Evolutionary conservation across 768 basidiomycete genomes (phyloP).

Genomic region (Kwoniella bestiolae): DNA sequence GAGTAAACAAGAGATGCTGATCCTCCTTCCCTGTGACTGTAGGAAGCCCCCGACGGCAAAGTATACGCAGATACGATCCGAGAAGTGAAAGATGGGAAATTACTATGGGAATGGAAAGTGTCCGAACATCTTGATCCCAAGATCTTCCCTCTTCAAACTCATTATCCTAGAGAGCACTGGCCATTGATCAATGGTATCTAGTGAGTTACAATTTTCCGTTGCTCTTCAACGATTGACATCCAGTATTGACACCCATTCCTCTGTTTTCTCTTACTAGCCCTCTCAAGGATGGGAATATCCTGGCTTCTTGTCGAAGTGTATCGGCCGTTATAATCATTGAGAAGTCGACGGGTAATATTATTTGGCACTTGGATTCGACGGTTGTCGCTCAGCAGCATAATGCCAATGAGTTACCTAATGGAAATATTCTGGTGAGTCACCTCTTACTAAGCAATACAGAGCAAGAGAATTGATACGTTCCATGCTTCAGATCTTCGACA

Average conservation of each 20-base stretch:
- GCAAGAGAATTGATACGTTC: no score
- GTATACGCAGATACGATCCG: conserved; percentile 30
- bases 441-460: not conserved
- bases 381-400: conserved; percentile 54
- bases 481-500: conserved; percentile 45
- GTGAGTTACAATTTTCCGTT: conserved; percentile 10
- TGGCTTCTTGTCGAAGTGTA: conserved; percentile 50
- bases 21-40: not conserved
- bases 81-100: conserved; percentile 29
- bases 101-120: conserved; percentile 32
- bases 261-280: conserved; percentile 9
- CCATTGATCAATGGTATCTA: conserved; percentile 31
- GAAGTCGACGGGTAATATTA: conserved; percentile 54
- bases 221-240: not conserved
- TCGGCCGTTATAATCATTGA: conserved; percentile 53
- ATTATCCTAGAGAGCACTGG: conserved; percentile 32
- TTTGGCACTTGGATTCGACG: conserved; percentile 55
- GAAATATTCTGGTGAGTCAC: conserved; percentile 13
- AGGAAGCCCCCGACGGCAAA: conserved; percentile 34
- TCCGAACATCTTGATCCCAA: conserved; percentile 30
- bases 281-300: conserved; percentile 52
- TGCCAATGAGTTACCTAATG: conserved; percentile 14
- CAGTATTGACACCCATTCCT: not conserved
- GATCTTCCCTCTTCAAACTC: conserved; percentile 27
- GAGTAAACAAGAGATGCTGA: conserved; percentile 1